Percentiles rank a stretch among this genome's conserved stretches.
These are phyloP conservation scores for Paraphoma chrysanthemicola DNA, from an alignment of 2,329 filamentous ascomycete genomes.

Conservation along the genomic window DNA sequence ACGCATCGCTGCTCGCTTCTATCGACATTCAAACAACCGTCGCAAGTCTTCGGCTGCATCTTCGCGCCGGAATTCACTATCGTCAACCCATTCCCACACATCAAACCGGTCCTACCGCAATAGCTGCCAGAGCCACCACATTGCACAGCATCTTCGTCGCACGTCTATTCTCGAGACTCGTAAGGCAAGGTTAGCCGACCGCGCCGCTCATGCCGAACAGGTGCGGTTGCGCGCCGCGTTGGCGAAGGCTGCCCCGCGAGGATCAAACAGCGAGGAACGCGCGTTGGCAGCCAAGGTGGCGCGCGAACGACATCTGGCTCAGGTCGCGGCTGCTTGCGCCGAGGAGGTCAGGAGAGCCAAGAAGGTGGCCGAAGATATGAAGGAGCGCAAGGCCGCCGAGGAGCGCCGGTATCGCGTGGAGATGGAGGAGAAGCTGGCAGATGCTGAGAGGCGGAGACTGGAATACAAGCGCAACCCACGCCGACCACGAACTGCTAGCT, in stretches of 20 bases:
- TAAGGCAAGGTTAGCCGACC: constrained; percentile 78
- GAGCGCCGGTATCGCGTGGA: constrained; percentile 72
- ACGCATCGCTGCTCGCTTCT: constrained; percentile 80
- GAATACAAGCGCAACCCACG: constrained; percentile 60
- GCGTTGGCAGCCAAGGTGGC: constrained; percentile 79
- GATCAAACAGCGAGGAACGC: constrained; percentile 74
- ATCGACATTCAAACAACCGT: constrained; percentile 68
- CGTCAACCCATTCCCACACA: constrained; percentile 74
- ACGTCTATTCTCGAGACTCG: constrained; percentile 82
- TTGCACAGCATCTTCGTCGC: constrained; percentile 80
- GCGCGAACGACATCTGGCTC: constrained; percentile 79
- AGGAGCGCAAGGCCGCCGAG: constrained; percentile 79
- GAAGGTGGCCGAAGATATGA: constrained; percentile 81
- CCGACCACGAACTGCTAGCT: constrained; percentile 66
- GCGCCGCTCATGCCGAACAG: constrained; percentile 83
- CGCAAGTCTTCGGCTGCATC: constrained; percentile 79
- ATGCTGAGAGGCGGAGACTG: constrained; percentile 73
- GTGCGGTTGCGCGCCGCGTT: constrained; percentile 77
- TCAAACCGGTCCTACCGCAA: constrained; percentile 65
- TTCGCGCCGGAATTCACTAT: constrained; percentile 80
- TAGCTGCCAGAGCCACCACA: constrained; percentile 74
- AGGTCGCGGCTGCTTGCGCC: constrained; percentile 81
- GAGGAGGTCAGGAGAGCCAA: constrained; percentile 85
- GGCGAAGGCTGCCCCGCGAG: constrained; percentile 73
- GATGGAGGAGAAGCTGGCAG: constrained; percentile 81